Evolutionary conservation across 202 grass and related monocot genomes (phyloP).

Genomic region (Brachypodium distachyon): DNA sequence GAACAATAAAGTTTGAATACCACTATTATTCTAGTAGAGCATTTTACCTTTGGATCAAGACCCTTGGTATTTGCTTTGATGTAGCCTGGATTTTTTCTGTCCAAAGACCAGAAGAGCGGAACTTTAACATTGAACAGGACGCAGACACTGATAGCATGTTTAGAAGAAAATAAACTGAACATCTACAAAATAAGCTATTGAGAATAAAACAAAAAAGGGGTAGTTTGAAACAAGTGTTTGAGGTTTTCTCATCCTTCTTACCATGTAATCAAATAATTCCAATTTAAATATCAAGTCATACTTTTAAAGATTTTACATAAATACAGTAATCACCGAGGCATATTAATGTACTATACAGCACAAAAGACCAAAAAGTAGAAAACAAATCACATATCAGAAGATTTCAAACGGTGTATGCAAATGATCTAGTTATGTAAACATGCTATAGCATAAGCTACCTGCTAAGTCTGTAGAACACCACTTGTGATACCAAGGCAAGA

Average conservation of each 20-base stretch:
- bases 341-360: not conserved
- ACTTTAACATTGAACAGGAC: slow-evolving; percentile 5
- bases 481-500: slow-evolving; percentile 69
- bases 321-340: not conserved
- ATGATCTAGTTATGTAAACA: slow-evolving; percentile 4
- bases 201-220: not conserved
- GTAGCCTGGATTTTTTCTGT: slow-evolving; percentile 91
- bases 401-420: not conserved
- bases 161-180: slow-evolving; percentile 12
- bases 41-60: slow-evolving; percentile 50
- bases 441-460: slow-evolving; percentile 43
- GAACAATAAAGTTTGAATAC: slow-evolving; percentile 13
- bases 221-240: not conserved
- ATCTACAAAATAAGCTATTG: not conserved
- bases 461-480: slow-evolving; percentile 90
- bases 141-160: not conserved
- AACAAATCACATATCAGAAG: not conserved
- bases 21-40: not conserved
- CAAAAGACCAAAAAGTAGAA: not conserved
- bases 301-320: not conserved
- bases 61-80: slow-evolving; percentile 70
- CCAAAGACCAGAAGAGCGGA: slow-evolving; percentile 15
- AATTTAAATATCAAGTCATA: not conserved
- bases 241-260: not conserved
- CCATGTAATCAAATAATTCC: not conserved